Evolutionary conservation across 257 asterid species (phyloP).

Genomic region (Parsonsia alboflavescens): DNA sequence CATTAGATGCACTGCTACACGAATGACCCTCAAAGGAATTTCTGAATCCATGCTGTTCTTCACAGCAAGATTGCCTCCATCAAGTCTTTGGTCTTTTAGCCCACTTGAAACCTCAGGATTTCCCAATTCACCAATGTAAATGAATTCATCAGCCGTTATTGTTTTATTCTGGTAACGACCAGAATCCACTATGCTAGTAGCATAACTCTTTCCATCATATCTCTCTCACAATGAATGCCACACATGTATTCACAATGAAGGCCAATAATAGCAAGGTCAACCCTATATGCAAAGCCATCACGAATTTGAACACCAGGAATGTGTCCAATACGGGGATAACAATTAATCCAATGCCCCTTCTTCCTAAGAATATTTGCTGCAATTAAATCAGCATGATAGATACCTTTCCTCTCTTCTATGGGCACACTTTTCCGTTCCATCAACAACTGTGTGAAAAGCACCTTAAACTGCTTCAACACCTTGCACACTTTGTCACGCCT

Average conservation of each 20-base stretch:
- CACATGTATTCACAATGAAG: conserved; percentile 56
- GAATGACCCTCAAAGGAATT: conserved; percentile 64
- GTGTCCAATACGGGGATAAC: not conserved
- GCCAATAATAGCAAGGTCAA: conserved; percentile 68
- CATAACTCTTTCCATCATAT: conserved; percentile 35
- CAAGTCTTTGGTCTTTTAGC: conserved; percentile 30
- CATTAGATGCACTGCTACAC: no score
- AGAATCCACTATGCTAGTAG: conserved; percentile 60
- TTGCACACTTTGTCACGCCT: conserved; percentile 4
- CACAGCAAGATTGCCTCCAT: conserved; percentile 38
- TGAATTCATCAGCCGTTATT: conserved; percentile 18
- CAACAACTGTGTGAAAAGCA: not conserved
- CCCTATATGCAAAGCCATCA: conserved; percentile 67
- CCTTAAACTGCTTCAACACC: not conserved
- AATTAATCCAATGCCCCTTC: not conserved
- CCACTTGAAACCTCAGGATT: not conserved
- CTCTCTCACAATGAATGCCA: conserved; percentile 48
- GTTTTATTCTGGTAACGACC: conserved; percentile 47
- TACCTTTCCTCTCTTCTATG: not conserved
- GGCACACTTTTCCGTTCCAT: not conserved
- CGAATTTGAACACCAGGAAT: conserved; percentile 51
- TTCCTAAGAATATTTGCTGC: not conserved
- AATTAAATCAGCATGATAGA: not conserved
- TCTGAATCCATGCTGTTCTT: conserved; percentile 35
- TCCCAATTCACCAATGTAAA: conserved; percentile 44